Percentiles rank a stretch among this genome's conserved stretches.
Evolutionary conservation across 495 filamentous ascomycete species (phyloP).

Genomic region (Aspergillus ellipticus): DNA sequence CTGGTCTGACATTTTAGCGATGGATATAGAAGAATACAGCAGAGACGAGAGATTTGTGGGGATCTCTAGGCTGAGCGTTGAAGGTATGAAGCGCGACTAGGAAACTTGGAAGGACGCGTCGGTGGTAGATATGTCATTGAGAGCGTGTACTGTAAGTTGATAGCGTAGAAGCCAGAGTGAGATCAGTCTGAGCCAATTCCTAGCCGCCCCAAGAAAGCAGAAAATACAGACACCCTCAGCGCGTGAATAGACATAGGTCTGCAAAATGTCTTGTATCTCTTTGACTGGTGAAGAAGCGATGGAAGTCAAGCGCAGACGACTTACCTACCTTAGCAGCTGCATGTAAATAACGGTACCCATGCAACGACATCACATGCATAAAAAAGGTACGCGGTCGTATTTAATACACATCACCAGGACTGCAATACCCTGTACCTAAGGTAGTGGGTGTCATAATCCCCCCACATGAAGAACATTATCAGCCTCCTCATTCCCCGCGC

Average conservation of each 20-base stretch:
- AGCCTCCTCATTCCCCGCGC: neutral
- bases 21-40: neutral
- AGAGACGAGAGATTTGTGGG: neutral
- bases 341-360: neutral
- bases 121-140: neutral
- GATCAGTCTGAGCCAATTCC: neutral
- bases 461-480: neutral
- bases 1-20: slow-evolving; percentile 69
- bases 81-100: neutral
- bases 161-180: neutral
- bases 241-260: neutral
- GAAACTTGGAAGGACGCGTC: neutral
- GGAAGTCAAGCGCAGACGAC: neutral
- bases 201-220: neutral
- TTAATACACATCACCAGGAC: neutral
- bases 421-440: neutral
- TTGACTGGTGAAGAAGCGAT: neutral
- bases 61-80: neutral
- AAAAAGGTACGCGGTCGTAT: neutral
- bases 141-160: neutral
- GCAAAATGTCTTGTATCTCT: neutral
- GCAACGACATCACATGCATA: neutral
- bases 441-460: too few relatives aligned
- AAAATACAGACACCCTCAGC: neutral
- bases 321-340: neutral